Percentiles rank a stretch among this genome's conserved stretches.
These are phyloP conservation scores for Calonectria honghensis DNA, from an alignment of 2,329 filamentous ascomycete species.

Conservation along the genomic window DNA sequence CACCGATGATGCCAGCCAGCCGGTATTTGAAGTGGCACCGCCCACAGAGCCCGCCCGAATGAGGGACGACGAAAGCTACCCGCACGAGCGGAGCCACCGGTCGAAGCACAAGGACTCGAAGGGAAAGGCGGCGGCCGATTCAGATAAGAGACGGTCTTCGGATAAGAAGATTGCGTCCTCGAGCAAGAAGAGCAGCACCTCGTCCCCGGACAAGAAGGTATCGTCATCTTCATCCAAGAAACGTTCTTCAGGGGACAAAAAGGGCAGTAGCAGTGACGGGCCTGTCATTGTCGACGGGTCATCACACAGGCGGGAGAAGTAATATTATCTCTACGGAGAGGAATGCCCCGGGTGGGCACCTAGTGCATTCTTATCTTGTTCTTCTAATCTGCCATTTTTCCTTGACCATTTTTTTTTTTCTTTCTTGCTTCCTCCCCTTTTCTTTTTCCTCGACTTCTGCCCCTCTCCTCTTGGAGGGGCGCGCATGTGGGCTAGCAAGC, in stretches of 20 bases:
- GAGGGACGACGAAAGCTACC: slow-evolving; percentile 21
- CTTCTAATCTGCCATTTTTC: not conserved
- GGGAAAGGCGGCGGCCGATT: slow-evolving; percentile 25
- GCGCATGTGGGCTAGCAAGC: not conserved
- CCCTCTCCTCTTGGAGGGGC: not conserved
- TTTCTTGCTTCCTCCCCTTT: not conserved
- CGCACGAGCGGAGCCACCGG: slow-evolving; percentile 38
- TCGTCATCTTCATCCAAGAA: slow-evolving; percentile 27
- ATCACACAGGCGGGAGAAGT: slow-evolving; percentile 39
- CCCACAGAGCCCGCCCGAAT: slow-evolving; percentile 38
- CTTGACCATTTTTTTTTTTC: not conserved
- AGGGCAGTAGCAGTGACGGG: slow-evolving; percentile 36
- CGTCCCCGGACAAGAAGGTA: slow-evolving; percentile 31
- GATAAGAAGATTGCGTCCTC: slow-evolving; percentile 41
- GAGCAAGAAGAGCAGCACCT: slow-evolving; percentile 29
- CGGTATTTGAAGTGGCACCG: slow-evolving; percentile 22
- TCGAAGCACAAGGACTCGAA: slow-evolving; percentile 45
- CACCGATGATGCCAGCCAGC: slow-evolving; percentile 16
- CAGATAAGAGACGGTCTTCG: slow-evolving; percentile 29
- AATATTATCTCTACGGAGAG: not conserved
- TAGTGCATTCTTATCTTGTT: not conserved
- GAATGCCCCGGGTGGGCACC: not conserved
- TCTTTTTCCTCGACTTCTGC: not conserved
- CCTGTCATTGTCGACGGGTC: slow-evolving; percentile 49
- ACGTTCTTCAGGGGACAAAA: slow-evolving; percentile 23